phyloP scores from a whole-genome alignment of 2,329 filamentous ascomycete genomes.

The Claviceps africana region DNA sequence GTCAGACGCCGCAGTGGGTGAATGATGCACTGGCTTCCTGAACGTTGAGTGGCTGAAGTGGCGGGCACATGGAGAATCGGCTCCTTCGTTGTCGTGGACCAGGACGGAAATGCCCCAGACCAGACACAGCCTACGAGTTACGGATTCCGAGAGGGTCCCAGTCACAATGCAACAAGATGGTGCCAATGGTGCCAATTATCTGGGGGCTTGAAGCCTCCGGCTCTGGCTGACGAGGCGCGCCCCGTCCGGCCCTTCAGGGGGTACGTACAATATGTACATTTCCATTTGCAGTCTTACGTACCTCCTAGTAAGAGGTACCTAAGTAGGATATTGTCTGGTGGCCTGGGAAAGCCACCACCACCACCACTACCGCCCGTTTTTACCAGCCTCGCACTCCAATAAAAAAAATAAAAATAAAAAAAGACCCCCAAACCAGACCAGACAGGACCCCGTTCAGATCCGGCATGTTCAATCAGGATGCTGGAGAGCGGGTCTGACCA shows the following conservation, averaged over 20 bases:
- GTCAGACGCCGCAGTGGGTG: no score
- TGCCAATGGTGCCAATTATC: no score
- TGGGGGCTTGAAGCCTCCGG: no score
- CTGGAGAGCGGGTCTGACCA: neutral
- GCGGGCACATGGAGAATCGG: conserved; percentile 1
- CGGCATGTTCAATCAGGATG: neutral
- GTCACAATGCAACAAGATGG: neutral
- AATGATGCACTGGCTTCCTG: neutral
- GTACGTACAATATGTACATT: no score
- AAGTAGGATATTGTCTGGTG: neutral
- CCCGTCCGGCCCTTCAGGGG: no score
- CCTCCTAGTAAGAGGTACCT: no score
- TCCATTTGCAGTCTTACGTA: no score
- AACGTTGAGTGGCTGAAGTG: neutral
- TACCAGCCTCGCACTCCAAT: neutral
- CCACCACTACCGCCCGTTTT: no score
- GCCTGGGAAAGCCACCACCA: no score
- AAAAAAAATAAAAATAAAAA: neutral
- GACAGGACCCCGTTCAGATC: neutral
- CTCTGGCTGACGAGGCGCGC: no score
- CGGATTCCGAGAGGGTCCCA: neutral
- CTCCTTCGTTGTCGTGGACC: neutral
- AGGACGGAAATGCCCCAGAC: neutral
- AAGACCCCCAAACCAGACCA: no score
- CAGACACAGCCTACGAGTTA: no score